Evolutionary conservation across 441 rosid species (phyloP).

Genomic region (California macrophylla): DNA sequence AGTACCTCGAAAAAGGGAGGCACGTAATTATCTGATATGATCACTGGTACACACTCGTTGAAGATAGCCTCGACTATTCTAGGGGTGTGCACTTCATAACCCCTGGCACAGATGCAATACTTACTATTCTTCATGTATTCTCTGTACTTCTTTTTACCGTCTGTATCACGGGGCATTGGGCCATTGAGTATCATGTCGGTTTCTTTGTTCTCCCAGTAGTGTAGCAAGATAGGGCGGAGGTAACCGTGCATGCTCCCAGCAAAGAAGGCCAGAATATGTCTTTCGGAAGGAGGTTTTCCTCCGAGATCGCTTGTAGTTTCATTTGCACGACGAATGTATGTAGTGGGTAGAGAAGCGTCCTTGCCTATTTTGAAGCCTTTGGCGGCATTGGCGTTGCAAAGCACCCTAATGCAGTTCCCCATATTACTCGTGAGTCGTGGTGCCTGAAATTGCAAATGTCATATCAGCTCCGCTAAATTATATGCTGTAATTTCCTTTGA

Average conservation of each 20-base stretch:
- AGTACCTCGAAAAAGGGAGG: conserved; percentile 77
- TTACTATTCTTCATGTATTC: conserved; percentile 81
- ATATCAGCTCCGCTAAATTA: conserved; percentile 16
- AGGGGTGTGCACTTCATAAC: conserved; percentile 83
- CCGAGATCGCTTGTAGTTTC: conserved; percentile 52
- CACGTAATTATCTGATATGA: conserved; percentile 79
- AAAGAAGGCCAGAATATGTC: conserved; percentile 67
- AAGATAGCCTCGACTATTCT: conserved; percentile 69
- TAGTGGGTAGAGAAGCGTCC: conserved; percentile 65
- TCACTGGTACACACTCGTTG: conserved; percentile 72
- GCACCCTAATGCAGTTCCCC: conserved; percentile 52
- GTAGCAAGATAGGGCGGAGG: conserved; percentile 51
- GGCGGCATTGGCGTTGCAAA: conserved; percentile 69
- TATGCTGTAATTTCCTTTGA: neutral
- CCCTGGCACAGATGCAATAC: conserved; percentile 80
- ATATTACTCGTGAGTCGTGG: conserved; percentile 43
- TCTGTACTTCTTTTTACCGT: conserved; percentile 48
- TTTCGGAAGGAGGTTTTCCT: conserved; percentile 50
- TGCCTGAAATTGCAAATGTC: conserved; percentile 42
- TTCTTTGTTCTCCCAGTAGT: conserved; percentile 62
- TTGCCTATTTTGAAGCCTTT: conserved; percentile 63
- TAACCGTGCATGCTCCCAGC: conserved; percentile 88
- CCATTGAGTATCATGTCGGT: conserved; percentile 75
- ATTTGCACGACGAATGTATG: conserved; percentile 52
- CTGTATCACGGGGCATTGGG: conserved; percentile 54